Conservation (phyloP, 257 asterid genomes). For the Rhazya stricta region DNA sequence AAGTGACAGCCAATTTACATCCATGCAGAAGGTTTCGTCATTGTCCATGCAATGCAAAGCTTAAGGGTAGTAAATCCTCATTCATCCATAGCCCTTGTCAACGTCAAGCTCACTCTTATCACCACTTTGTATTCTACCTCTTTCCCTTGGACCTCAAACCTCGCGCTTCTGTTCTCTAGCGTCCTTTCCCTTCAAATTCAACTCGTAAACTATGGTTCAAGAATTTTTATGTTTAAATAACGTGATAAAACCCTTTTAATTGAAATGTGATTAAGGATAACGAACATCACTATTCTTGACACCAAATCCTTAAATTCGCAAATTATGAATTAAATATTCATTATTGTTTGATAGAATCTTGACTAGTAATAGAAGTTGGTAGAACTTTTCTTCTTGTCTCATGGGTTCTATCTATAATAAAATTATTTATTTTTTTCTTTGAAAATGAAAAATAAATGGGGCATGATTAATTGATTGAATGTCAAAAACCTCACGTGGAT, state of each 20-base stretch:
- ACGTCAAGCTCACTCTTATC: conserved; percentile 9
- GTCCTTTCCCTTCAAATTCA: no score
- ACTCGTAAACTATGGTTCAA: no score
- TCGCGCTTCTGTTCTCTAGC: no score
- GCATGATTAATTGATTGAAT: background rate
- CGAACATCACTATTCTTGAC: no score
- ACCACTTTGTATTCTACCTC: background rate
- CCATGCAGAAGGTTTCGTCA: conserved; percentile 12
- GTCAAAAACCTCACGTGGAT: conserved; percentile 18
- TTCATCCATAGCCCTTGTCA: conserved; percentile 9
- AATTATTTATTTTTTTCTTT: no score
- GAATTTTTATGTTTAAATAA: no score
- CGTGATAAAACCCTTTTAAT: no score
- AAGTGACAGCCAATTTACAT: conserved; percentile 13
- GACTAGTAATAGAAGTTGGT: background rate
- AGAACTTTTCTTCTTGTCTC: background rate
- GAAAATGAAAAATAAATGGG: background rate
- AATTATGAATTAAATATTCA: no score
- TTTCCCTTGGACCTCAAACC: no score
- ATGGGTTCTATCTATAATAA: no score
- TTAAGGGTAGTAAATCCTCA: conserved; percentile 1
- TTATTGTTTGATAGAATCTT: background rate
- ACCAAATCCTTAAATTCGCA: no score
- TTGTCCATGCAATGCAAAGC: conserved; percentile 13
- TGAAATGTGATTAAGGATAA: no score